Evolutionary conservation across 768 basidiomycete species (phyloP).

Genomic region (Russula lepida): DNA sequence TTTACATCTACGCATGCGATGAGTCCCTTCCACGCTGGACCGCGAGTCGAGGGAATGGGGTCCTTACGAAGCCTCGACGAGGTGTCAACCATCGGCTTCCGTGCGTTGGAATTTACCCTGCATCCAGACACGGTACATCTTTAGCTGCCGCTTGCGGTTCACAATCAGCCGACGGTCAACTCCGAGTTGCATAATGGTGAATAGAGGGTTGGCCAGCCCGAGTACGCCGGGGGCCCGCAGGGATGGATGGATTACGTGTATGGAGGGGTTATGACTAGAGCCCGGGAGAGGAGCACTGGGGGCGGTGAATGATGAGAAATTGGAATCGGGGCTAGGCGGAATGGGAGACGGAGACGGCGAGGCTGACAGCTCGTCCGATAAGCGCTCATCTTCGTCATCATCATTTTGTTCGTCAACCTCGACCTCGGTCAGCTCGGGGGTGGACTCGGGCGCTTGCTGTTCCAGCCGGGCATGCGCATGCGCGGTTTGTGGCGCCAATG

Average conservation of each 20-base stretch:
- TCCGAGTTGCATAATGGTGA: constrained; percentile 77
- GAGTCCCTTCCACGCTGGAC: not conserved
- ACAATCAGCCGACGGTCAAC: constrained; percentile 85
- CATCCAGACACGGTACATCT: constrained; percentile 98
- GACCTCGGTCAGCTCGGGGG: constrained; percentile 18
- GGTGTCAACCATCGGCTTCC: not conserved
- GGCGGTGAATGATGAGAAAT: not conserved
- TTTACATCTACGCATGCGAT: not conserved
- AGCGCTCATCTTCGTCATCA: not conserved
- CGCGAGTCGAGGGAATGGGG: not conserved
- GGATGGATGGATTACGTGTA: constrained; percentile 3
- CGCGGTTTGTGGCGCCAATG: constrained; percentile 32
- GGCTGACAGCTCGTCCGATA: not conserved
- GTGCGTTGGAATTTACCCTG: constrained; percentile 62
- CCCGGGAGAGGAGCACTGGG: not conserved
- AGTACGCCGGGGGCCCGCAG: constrained; percentile 28
- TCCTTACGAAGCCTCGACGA: not conserved
- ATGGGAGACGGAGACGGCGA: too few relatives aligned
- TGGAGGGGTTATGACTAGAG: not conserved
- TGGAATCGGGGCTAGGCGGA: not conserved
- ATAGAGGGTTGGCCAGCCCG: constrained; percentile 47
- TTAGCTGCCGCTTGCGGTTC: constrained; percentile 87
- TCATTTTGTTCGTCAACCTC: constrained; percentile 28
- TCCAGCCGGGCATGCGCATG: constrained; percentile 21
- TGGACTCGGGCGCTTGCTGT: constrained; percentile 21